A percentile compares a stretch with the other conserved stretches of the same genome.
Evolutionary conservation across 2,329 filamentous ascomycete species (phyloP).

Genomic region (Trichoderma semiorbis): DNA sequence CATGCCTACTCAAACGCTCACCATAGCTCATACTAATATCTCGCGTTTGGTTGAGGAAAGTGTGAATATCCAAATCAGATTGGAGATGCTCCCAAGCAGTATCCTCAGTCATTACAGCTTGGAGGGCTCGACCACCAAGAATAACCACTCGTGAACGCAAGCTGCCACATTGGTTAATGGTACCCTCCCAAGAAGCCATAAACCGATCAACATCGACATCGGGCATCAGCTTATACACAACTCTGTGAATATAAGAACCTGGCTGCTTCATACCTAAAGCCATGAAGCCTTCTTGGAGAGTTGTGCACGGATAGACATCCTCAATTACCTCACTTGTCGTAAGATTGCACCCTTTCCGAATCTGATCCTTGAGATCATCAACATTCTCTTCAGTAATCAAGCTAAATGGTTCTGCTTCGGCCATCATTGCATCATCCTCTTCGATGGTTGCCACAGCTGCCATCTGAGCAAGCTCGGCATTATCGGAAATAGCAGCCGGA

Average conservation of each 20-base stretch:
- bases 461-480: constrained; percentile 4
- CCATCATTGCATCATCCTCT: not conserved
- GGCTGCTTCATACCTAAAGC: constrained; percentile 15
- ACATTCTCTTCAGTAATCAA: not conserved
- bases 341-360: not conserved
- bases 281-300: constrained; percentile 16
- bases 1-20: constrained; percentile 9
- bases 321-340: not conserved
- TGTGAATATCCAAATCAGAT: not conserved
- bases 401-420: not conserved
- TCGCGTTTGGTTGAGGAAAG: not conserved
- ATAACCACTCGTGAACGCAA: constrained; percentile 16
- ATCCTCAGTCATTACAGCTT: constrained; percentile 4
- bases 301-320: constrained; percentile 15
- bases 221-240: not conserved
- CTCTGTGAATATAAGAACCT: constrained; percentile 14
- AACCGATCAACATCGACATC: not conserved
- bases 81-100: not conserved
- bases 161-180: constrained; percentile 4
- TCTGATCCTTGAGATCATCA: not conserved
- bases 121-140: not conserved
- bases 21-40: constrained; percentile 14
- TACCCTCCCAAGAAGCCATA: constrained; percentile 27
- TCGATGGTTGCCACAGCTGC: constrained; percentile 6
- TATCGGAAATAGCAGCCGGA: not conserved